These are phyloP conservation scores for Boletus fagicola DNA, from an alignment of 768 basidiomycete genomes.

Conservation along the genomic window DNA sequence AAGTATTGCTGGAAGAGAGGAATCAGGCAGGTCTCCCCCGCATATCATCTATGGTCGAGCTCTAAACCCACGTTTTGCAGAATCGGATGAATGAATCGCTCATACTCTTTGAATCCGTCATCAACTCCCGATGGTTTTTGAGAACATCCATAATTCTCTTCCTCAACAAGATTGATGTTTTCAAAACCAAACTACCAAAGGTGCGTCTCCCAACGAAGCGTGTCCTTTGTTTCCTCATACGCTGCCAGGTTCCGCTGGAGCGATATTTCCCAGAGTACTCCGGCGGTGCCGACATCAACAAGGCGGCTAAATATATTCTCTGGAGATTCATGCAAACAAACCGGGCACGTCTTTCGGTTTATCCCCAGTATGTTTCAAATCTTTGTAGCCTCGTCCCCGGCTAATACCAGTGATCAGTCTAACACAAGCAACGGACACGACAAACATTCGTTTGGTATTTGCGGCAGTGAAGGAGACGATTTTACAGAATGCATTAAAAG, in stretches of 20 bases:
- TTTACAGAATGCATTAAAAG: constrained; percentile 81
- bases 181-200: constrained; percentile 71
- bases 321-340: constrained; percentile 96
- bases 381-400: neutral
- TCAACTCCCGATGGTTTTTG: constrained; percentile 79
- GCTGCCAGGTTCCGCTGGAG: constrained; percentile 63
- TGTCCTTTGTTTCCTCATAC: neutral
- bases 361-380: constrained; percentile 72
- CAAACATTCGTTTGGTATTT: constrained; percentile 78
- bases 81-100: constrained; percentile 78
- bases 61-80: constrained; percentile 29
- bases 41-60: neutral
- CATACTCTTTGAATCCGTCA: constrained; percentile 71
- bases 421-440: constrained; percentile 87
- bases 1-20: constrained; percentile 63
- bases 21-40: constrained; percentile 25
- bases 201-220: neutral
- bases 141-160: constrained; percentile 65
- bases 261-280: constrained; percentile 86
- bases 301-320: constrained; percentile 90
- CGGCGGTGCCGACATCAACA: constrained; percentile 86
- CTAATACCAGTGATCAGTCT: constrained; percentile 41
- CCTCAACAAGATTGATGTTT: constrained; percentile 73
- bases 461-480: constrained; percentile 94
- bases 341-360: constrained; percentile 77